A percentile compares a stretch with the other conserved stretches of the same genome.
These are phyloP conservation scores for Daedaleopsis nitida DNA, from an alignment of 768 basidiomycete genomes.

Conservation along the genomic window DNA sequence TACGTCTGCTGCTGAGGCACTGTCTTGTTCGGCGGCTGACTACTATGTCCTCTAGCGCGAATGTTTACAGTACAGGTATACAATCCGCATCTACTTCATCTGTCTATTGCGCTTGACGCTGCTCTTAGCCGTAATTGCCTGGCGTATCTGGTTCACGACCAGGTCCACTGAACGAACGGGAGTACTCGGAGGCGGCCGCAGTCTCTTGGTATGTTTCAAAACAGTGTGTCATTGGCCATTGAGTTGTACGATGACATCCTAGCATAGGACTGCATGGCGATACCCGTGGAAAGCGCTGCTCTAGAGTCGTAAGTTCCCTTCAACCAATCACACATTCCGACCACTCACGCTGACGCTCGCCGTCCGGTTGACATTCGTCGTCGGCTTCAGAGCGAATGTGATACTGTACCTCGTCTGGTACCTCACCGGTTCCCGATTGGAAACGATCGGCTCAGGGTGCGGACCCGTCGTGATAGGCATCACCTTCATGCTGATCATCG, in stretches of 20 bases:
- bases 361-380: no score
- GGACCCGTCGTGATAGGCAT: constrained; percentile 7
- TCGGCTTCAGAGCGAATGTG: background rate
- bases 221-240: no score
- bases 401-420: background rate
- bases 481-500: constrained; percentile 20
- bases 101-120: background rate
- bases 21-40: no score
- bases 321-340: no score
- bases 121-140: background rate
- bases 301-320: background rate
- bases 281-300: background rate
- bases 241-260: no score
- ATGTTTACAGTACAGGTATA: background rate
- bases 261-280: background rate
- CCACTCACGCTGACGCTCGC: background rate
- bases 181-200: background rate
- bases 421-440: background rate
- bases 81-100: background rate
- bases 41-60: background rate
- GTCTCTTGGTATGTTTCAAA: background rate
- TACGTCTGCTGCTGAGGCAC: no score
- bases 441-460: constrained; percentile 2
- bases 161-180: background rate
- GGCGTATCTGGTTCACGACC: background rate